Conservation (phyloP, 257 asterid species). For the Fraxinus quadrangulata region DNA sequence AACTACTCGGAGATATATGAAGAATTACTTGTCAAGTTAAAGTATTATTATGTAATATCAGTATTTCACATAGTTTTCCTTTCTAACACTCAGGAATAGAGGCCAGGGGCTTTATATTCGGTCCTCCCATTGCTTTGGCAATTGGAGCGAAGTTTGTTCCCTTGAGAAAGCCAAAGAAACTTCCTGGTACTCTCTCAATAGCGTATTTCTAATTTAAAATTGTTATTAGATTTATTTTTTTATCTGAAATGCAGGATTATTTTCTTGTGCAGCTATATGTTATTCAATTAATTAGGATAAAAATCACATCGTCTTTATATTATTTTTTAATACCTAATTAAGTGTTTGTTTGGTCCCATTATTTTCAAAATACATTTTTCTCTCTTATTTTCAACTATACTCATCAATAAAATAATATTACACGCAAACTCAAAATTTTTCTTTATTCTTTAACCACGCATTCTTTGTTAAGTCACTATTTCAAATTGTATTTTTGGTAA, state of each 20-base stretch:
- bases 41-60: not conserved
- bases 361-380: too few species aligned
- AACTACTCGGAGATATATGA: not conserved
- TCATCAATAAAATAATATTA: too few species aligned
- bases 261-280: not conserved
- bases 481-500: too few species aligned
- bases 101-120: slow-evolving; percentile 85
- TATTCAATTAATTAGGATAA: not conserved
- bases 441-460: too few species aligned
- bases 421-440: too few species aligned
- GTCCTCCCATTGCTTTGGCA: slow-evolving; percentile 82
- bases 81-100: slow-evolving; percentile 56
- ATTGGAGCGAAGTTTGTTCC: slow-evolving; percentile 92
- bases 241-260: not conserved
- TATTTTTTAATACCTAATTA: not conserved
- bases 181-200: slow-evolving; percentile 52
- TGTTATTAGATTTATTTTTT: slow-evolving; percentile 34
- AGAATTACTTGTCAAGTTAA: not conserved
- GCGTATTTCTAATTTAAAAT: not conserved
- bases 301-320: not conserved
- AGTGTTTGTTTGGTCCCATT: too few species aligned
- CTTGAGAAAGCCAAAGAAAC: slow-evolving; percentile 68
- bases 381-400: too few species aligned
- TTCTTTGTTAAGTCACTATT: too few species aligned
- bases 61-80: not conserved